Conservation (phyloP, 2,329 filamentous ascomycete genomes). For the Microcera coccophila region DNA sequence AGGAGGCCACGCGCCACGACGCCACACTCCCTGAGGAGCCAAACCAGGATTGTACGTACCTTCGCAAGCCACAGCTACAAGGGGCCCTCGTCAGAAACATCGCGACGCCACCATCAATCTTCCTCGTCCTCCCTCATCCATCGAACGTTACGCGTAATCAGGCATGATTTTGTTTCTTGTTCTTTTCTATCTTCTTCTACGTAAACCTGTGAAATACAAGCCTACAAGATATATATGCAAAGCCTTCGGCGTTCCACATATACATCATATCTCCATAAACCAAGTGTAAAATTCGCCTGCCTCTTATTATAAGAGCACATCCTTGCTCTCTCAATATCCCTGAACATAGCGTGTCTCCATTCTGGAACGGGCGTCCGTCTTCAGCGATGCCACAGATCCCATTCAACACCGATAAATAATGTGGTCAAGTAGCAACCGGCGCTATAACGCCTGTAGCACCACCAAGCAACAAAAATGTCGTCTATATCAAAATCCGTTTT, state of each 20-base stretch:
- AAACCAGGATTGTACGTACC: too few species aligned
- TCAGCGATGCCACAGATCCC: too few species aligned
- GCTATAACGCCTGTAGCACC: slow-evolving; percentile 12
- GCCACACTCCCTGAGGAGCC: not conserved
- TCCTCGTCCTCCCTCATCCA: too few species aligned
- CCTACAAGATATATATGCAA: not conserved
- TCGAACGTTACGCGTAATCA: not conserved
- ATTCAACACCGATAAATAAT: too few species aligned
- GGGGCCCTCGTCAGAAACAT: not conserved
- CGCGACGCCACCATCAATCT: not conserved
- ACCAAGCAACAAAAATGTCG: slow-evolving; percentile 8
- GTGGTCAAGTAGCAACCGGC: too few species aligned
- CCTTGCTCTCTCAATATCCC: not conserved
- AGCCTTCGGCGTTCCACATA: not conserved
- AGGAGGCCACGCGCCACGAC: not conserved
- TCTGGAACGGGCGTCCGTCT: not conserved
- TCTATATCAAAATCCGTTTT: slow-evolving; percentile 7
- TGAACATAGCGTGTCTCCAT: not conserved
- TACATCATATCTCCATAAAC: not conserved
- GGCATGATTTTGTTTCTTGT: not conserved
- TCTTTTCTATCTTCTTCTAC: not conserved
- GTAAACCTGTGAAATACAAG: not conserved
- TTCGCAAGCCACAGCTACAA: not conserved
- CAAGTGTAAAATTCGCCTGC: not conserved
- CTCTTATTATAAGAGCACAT: not conserved